Base-by-base conservation (phyloP, 2,329 filamentous ascomycete genomes). In the Beauveria asiatica region DNA sequence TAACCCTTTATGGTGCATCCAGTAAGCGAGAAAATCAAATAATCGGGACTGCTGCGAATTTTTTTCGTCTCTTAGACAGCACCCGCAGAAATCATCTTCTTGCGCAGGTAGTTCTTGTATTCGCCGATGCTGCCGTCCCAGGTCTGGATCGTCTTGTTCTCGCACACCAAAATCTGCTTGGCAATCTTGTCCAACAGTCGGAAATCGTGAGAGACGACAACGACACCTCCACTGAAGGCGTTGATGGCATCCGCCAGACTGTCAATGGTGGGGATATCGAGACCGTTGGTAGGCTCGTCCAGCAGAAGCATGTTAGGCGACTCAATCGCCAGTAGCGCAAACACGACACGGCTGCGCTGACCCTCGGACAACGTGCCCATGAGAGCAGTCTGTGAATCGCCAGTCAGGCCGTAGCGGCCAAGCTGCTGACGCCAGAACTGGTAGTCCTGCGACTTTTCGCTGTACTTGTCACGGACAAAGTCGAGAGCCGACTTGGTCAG, bases 391-490 rank as follows among this genome's bases (percentile, higher is more conserved):
- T 99, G 95, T 37, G 91, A 81, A 64, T 97, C 92, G 74, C 95
- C 95, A 61, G 85, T 89, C 65, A 99, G 84, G 74, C 95, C 95
- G 75, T 99, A 99, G 66, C 87, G 85, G 70, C 94, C 94, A 42
- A 99, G 89, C 80, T 96, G 92, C 78, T 97, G 93, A 73, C 94
- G 87, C 94, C 94, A 99, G 85, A 94, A 99, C 80, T 99, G 94
- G 82, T 96, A 96, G 74, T 99, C 94, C 75, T 99, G 94, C 58
- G 87, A 92, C 78, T 93, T 90, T 65, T 87, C 81, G 48, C 81
- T 76, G 80, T 96, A 97, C 82, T 93, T 96, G 79, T 97, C 93
- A 65, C 94, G 89, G 64, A 97, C 93, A 72, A 99, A 99, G 76
- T 99, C 95, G 59, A 99, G 85, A 9, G 94, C 87, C 50, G 92